Percentiles rank a stretch among this genome's conserved stretches.
These are phyloP conservation scores for Fraxinus latifolia DNA, from an alignment of 305 asterid species.

Conservation along the genomic window DNA sequence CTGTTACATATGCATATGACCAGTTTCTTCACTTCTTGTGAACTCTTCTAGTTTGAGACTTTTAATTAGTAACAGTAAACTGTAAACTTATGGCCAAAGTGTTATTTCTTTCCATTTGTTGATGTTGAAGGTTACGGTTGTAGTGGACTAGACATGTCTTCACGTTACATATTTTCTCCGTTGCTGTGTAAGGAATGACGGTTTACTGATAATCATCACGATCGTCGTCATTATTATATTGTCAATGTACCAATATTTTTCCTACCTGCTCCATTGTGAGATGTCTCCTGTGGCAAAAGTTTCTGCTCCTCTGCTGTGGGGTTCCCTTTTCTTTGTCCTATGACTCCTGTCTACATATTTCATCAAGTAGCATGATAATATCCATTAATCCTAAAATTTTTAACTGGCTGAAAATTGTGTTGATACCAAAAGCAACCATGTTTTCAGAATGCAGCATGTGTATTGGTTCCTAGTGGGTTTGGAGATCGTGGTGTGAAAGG, in stretches of 20 bases:
- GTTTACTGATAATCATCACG: not conserved
- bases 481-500: slow-evolving; percentile 97
- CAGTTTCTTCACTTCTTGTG: not conserved
- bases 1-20: not conserved
- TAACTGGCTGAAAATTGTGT: slow-evolving; percentile 7
- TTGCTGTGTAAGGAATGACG: not conserved
- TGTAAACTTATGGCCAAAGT: not conserved
- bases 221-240: not conserved
- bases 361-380: not conserved
- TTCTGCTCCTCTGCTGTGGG: not conserved
- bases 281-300: not conserved
- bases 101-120: not conserved
- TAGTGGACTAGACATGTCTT: not conserved
- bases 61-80: not conserved
- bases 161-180: not conserved
- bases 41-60: not conserved
- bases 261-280: not conserved
- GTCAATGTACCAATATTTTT: slow-evolving; percentile 12
- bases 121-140: not conserved
- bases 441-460: slow-evolving; percentile 75
- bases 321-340: not conserved
- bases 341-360: not conserved
- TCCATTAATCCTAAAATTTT: not conserved
- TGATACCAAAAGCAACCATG: slow-evolving; percentile 11
- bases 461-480: slow-evolving; percentile 97